phyloP scores from a whole-genome alignment of 2,329 filamentous ascomycete genomes.

The Colletotrichum zoysiae region DNA sequence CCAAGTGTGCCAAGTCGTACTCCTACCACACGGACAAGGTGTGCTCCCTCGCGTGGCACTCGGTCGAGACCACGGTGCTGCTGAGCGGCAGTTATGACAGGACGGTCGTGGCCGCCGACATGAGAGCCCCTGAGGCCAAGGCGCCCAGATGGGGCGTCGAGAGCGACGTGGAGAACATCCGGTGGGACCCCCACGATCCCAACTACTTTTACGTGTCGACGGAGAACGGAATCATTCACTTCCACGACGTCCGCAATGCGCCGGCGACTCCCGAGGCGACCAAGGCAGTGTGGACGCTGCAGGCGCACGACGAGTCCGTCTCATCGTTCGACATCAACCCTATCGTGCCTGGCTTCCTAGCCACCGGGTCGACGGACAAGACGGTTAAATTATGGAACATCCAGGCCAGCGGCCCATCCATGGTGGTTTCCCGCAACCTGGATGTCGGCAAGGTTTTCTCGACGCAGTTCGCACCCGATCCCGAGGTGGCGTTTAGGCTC shows the following conservation, averaged over 20 bases:
- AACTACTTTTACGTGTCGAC: constrained; percentile 98
- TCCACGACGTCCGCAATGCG: constrained; percentile 85
- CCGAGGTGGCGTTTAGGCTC: constrained; percentile 90
- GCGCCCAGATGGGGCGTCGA: constrained; percentile 92
- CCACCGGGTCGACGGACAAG: constrained; percentile 93
- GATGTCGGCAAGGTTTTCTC: constrained; percentile 97
- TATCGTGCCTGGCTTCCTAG: constrained; percentile 90
- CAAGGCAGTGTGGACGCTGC: constrained; percentile 93
- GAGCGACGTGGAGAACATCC: constrained; percentile 91
- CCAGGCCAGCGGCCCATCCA: constrained; percentile 80
- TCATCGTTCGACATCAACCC: constrained; percentile 95
- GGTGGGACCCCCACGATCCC: constrained; percentile 92
- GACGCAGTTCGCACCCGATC: constrained; percentile 88
- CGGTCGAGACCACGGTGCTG: constrained; percentile 85
- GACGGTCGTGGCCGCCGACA: constrained; percentile 93
- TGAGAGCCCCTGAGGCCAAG: constrained; percentile 89
- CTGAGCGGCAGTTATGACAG: constrained; percentile 96
- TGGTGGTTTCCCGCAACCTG: constrained; percentile 92
- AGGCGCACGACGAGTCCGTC: constrained; percentile 93
- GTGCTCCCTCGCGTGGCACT: constrained; percentile 95
- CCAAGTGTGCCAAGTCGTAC: constrained; percentile 95
- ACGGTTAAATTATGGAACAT: constrained; percentile 98
- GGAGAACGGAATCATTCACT: constrained; percentile 91
- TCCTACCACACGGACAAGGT: constrained; percentile 97
- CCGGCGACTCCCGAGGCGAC: constrained; percentile 79